These are phyloP conservation scores for Trametes pubescens DNA, from an alignment of 1,284 basidiomycete species.

Conservation along the genomic window DNA sequence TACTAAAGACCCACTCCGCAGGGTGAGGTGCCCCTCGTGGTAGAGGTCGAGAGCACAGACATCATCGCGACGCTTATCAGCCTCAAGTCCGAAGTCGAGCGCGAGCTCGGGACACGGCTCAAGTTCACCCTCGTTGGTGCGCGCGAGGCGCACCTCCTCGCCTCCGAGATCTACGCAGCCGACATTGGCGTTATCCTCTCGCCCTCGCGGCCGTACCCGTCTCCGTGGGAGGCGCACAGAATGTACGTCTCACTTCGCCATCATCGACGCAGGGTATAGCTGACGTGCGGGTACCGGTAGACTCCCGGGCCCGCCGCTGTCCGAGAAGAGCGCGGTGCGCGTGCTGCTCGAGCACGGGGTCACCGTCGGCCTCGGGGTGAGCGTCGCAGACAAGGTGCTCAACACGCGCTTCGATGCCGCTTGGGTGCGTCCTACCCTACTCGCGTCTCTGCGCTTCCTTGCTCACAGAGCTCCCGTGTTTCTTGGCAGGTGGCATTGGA, in stretches of 20 bases:
- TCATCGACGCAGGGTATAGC: too few species aligned
- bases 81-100: constrained; percentile 77
- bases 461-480: neutral
- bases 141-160: constrained; percentile 76
- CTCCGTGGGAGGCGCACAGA: constrained; percentile 73
- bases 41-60: constrained; percentile 77
- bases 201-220: constrained; percentile 65
- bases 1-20: constrained; percentile 8
- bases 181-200: constrained; percentile 79
- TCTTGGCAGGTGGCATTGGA: constrained; percentile 30
- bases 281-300: constrained; percentile 44
- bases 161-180: constrained; percentile 72
- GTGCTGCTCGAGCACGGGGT: constrained; percentile 68
- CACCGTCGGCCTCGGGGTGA: constrained; percentile 71
- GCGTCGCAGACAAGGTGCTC: constrained; percentile 66
- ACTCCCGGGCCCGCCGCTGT: constrained; percentile 77
- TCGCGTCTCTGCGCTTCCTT: neutral
- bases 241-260: constrained; percentile 49
- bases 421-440: constrained; percentile 56
- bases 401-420: constrained; percentile 76
- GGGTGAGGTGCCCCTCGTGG: constrained; percentile 65
- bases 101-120: constrained; percentile 50
- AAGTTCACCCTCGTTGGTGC: constrained; percentile 77
- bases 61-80: constrained; percentile 76
- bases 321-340: constrained; percentile 60